These are phyloP conservation scores for Fagus sylvatica DNA, from an alignment of 306 rosid genomes.

Conservation along the genomic window DNA sequence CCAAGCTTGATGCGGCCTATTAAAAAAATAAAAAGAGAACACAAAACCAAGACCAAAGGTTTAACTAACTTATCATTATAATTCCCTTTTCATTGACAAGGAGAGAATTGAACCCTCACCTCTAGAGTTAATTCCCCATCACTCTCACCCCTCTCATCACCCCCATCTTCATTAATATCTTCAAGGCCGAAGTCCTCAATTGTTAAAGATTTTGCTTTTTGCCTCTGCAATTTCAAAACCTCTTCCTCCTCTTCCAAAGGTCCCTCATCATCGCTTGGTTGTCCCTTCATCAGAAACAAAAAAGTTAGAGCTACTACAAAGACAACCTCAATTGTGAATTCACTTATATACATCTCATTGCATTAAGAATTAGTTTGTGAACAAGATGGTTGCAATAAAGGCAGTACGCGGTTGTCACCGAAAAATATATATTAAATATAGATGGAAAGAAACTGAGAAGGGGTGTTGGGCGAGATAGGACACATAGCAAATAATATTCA, in stretches of 20 bases:
- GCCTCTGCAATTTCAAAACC: not conserved
- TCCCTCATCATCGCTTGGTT: not conserved
- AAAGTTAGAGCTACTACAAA: not conserved
- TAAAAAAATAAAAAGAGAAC: no score
- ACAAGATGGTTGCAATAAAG: slow-evolving; percentile 46
- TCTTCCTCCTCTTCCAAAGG: no score
- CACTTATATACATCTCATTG: not conserved
- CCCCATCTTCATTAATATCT: not conserved
- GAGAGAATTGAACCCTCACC: not conserved
- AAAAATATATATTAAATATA: not conserved
- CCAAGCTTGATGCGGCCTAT: no score
- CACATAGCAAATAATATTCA: no score
- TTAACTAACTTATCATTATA: no score
- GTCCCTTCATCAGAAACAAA: not conserved
- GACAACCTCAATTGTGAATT: not conserved
- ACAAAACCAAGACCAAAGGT: no score
- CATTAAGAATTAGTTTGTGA: not conserved
- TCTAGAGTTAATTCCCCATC: slow-evolving; percentile 2
- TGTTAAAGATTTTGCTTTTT: not conserved
- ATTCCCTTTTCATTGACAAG: no score
- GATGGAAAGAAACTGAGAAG: not conserved
- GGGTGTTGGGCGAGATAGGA: no score
- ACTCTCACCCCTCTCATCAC: not conserved
- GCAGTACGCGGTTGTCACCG: not conserved
- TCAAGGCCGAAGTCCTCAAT: not conserved